phyloP scores from a whole-genome alignment of 495 filamentous ascomycete genomes.

The Penicillium atrosanguineum region DNA sequence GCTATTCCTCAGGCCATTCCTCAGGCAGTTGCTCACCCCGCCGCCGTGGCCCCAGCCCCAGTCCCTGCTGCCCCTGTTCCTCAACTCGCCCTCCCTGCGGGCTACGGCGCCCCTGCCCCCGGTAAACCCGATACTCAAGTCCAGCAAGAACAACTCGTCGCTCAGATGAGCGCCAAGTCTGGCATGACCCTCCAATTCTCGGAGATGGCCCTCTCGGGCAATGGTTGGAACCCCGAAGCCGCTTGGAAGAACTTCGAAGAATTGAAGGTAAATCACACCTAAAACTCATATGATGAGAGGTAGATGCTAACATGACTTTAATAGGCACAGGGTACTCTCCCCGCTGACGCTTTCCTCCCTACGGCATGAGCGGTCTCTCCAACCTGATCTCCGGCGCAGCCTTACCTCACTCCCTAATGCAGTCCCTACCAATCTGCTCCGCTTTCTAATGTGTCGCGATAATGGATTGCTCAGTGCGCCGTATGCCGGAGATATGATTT shows the following conservation, averaged over 20 bases:
- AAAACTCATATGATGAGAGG: not conserved
- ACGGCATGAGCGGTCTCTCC: slow-evolving; percentile 9
- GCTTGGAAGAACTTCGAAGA: slow-evolving; percentile 67
- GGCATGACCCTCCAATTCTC: slow-evolving; percentile 72
- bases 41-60: slow-evolving; percentile 4
- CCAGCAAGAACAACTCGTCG: slow-evolving; percentile 60
- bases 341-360: slow-evolving; percentile 38
- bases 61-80: slow-evolving; percentile 9
- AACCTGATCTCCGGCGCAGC: not conserved
- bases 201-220: slow-evolving; percentile 65
- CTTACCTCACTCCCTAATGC: not conserved
- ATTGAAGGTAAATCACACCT: slow-evolving; percentile 34
- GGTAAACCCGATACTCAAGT: slow-evolving; percentile 43
- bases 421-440: slow-evolving; percentile 1
- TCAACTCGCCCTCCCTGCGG: slow-evolving; percentile 30
- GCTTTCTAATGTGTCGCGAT: not conserved
- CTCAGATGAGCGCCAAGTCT: slow-evolving; percentile 64
- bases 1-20: slow-evolving; percentile 22
- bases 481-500: slow-evolving; percentile 6
- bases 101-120: slow-evolving; percentile 41
- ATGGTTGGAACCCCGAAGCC: slow-evolving; percentile 69
- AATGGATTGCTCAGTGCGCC: not conserved
- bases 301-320: slow-evolving; percentile 11
- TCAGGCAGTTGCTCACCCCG: slow-evolving; percentile 13
- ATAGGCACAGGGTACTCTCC: slow-evolving; percentile 41